Evolutionary conservation across 2,329 filamentous ascomycete species (phyloP).

Genomic region (Ustulina deusta): DNA sequence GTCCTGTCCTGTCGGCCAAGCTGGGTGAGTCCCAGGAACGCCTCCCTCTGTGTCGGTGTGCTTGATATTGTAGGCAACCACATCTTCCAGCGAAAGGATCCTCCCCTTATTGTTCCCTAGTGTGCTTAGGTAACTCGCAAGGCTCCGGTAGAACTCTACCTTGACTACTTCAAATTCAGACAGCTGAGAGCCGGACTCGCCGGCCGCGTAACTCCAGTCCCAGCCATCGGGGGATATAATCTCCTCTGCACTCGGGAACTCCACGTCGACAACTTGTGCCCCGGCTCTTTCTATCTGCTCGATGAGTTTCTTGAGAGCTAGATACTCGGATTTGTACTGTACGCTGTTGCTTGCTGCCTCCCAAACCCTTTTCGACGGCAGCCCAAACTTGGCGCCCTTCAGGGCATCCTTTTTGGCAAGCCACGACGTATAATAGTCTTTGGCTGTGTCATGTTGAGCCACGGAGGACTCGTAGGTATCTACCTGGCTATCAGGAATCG

Average conservation of each 20-base stretch:
- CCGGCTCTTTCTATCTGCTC: slow-evolving; percentile 12
- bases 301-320: slow-evolving; percentile 11
- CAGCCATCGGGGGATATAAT: slow-evolving; percentile 19
- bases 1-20: slow-evolving; percentile 20
- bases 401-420: slow-evolving; percentile 15
- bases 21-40: slow-evolving; percentile 14
- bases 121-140: slow-evolving; percentile 3
- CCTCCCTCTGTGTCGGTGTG: slow-evolving; percentile 19
- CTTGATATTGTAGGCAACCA: slow-evolving; percentile 13
- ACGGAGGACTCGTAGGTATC: neutral
- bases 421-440: slow-evolving; percentile 13
- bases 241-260: slow-evolving; percentile 25
- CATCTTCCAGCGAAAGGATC: slow-evolving; percentile 17
- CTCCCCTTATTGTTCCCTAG: slow-evolving; percentile 11
- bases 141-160: slow-evolving; percentile 20
- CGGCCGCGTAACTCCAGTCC: slow-evolving; percentile 24
- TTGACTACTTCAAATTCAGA: slow-evolving; percentile 26
- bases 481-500: neutral
- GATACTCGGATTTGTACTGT: slow-evolving; percentile 5
- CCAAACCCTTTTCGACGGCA: slow-evolving; percentile 21
- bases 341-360: slow-evolving; percentile 19
- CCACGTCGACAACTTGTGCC: slow-evolving; percentile 13
- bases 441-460: neutral
- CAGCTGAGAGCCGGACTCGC: slow-evolving; percentile 9
- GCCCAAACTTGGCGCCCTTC: slow-evolving; percentile 19